Conservation (phyloP, 2,329 filamentous ascomycete species). For the Cytospora mali region DNA sequence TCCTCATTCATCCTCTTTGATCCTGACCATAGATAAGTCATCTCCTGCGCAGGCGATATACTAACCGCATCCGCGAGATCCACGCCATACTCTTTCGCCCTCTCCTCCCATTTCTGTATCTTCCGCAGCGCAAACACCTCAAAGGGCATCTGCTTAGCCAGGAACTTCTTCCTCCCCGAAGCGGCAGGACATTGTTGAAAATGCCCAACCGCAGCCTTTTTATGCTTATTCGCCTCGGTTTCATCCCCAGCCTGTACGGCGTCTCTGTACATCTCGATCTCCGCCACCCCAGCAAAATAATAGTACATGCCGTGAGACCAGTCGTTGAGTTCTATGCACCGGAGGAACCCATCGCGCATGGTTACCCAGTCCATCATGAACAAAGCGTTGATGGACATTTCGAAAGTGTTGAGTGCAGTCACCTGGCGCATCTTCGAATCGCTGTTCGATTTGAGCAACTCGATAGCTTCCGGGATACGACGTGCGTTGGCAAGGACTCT, state of each 20-base stretch:
- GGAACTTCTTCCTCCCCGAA: slow-evolving; percentile 84
- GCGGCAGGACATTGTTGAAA: slow-evolving; percentile 72
- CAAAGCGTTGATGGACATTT: slow-evolving; percentile 77
- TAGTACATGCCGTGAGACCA: slow-evolving; percentile 92
- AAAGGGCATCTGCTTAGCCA: slow-evolving; percentile 87
- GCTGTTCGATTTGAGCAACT: slow-evolving; percentile 60
- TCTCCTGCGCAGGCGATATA: slow-evolving; percentile 80
- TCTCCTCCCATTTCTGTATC: slow-evolving; percentile 82
- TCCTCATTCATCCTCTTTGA: slow-evolving; percentile 73
- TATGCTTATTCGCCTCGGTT: slow-evolving; percentile 56
- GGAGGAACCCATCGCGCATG: slow-evolving; percentile 73
- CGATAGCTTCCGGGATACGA: slow-evolving; percentile 67
- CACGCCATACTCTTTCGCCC: slow-evolving; percentile 67
- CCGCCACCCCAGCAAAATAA: slow-evolving; percentile 78
- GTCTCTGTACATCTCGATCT: slow-evolving; percentile 80
- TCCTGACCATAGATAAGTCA: slow-evolving; percentile 93
- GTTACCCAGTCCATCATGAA: slow-evolving; percentile 75
- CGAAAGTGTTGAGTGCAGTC: slow-evolving; percentile 81
- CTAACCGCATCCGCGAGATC: slow-evolving; percentile 80
- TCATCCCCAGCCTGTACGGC: slow-evolving; percentile 45
- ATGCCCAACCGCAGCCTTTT: slow-evolving; percentile 67
- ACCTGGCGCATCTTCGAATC: slow-evolving; percentile 84
- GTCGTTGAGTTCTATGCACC: slow-evolving; percentile 78
- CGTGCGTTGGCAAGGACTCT: slow-evolving; percentile 71
- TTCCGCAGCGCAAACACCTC: slow-evolving; percentile 85